Percentiles rank a stretch among this genome's conserved stretches.
These are phyloP conservation scores for Eucalyptus microcorys DNA, from an alignment of 345 rosid species.

Conservation along the genomic window DNA sequence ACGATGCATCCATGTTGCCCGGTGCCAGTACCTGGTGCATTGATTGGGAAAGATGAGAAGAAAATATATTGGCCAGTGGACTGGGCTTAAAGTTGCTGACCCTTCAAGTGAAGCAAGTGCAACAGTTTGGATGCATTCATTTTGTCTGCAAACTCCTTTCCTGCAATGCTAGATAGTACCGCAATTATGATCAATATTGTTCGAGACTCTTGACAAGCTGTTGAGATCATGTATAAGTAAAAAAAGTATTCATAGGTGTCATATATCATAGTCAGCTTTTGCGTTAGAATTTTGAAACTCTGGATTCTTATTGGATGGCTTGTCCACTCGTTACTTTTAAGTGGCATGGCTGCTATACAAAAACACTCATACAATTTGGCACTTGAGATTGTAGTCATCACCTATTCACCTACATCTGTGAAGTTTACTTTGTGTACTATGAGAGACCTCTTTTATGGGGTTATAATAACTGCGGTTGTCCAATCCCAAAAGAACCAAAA, in stretches of 20 bases:
- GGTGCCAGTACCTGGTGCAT: background rate
- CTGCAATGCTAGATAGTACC: background rate
- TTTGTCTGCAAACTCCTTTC: background rate
- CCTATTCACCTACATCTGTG: background rate
- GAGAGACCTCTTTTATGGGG: background rate
- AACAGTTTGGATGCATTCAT: background rate
- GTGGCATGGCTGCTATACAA: background rate
- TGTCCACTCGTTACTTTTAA: background rate
- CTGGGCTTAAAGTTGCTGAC: background rate
- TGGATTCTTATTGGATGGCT: background rate
- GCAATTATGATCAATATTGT: background rate
- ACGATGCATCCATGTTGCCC: background rate
- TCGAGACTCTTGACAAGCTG: background rate
- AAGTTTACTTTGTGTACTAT: background rate
- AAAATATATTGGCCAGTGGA: background rate
- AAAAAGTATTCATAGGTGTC: background rate
- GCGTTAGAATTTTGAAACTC: background rate
- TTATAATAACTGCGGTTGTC: background rate
- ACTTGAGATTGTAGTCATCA: background rate
- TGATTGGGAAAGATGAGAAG: background rate
- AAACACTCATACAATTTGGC: background rate
- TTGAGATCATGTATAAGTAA: background rate
- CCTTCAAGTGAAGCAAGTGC: background rate
- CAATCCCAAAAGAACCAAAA: background rate
- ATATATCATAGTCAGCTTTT: background rate